phyloP scores from a whole-genome alignment of 495 filamentous ascomycete species.

The Immersiella caudata region DNA sequence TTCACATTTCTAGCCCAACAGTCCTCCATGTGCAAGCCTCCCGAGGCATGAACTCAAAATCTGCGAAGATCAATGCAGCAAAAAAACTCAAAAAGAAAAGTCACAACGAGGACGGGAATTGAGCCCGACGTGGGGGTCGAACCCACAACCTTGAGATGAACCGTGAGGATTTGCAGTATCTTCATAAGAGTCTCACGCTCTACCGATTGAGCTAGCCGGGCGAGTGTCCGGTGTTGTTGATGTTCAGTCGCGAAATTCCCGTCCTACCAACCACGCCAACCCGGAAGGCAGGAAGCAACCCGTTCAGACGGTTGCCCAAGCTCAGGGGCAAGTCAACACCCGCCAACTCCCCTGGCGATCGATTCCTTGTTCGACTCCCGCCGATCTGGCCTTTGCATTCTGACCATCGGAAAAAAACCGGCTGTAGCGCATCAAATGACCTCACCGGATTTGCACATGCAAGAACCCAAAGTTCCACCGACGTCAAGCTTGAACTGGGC shows the following conservation, averaged over 20 bases:
- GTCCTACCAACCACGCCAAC: neutral
- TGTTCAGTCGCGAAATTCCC: neutral
- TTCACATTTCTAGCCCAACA: no score
- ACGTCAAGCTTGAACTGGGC: neutral
- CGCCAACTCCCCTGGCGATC: neutral
- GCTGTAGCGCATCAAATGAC: neutral
- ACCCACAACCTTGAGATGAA: neutral
- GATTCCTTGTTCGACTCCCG: neutral
- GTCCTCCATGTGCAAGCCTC: no score
- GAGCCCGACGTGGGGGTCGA: neutral
- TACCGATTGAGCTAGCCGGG: constrained; percentile 77
- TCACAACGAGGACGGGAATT: neutral
- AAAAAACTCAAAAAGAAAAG: neutral
- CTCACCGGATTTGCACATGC: neutral
- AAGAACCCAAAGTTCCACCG: neutral
- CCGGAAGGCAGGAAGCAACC: neutral
- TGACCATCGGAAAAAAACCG: neutral
- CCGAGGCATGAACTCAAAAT: no score
- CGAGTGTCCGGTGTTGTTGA: constrained; percentile 9
- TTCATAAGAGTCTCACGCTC: constrained; percentile 78
- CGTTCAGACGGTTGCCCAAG: neutral
- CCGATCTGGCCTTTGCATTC: neutral
- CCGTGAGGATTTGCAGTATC: neutral
- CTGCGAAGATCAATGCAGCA: no score
- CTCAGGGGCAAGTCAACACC: neutral